phyloP scores from a whole-genome alignment of 2,329 filamentous ascomycete genomes.

The Plenodomus lindquistii region DNA sequence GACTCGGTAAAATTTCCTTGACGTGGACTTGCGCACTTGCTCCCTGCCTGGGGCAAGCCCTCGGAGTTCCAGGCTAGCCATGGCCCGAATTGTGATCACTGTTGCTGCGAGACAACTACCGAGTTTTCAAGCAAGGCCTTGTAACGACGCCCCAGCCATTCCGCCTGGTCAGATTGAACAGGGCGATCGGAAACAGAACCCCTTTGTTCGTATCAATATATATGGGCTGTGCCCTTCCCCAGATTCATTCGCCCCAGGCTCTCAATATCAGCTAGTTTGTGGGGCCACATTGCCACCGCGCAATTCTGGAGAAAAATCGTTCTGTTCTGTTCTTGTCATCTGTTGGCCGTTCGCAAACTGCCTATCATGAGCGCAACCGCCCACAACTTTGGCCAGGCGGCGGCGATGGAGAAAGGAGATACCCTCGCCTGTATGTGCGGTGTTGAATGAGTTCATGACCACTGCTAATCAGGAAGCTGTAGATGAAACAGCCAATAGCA shows the following conservation, averaged over 20 bases:
- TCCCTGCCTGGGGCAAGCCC: conserved; percentile 17
- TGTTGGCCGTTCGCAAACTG: neutral
- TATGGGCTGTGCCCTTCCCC: conserved; percentile 37
- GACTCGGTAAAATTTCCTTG: conserved; percentile 29
- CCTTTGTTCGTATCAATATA: conserved; percentile 21
- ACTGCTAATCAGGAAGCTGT: conserved; percentile 7
- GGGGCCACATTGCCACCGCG: conserved; percentile 22
- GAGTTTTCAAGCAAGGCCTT: conserved; percentile 21
- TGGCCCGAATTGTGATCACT: conserved; percentile 13
- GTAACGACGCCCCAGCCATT: conserved; percentile 13
- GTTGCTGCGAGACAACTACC: conserved; percentile 33
- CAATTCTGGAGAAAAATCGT: conserved; percentile 7
- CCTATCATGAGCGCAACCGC: conserved; percentile 11
- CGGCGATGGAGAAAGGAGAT: conserved; percentile 22
- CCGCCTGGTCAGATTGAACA: conserved; percentile 2
- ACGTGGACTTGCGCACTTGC: conserved; percentile 14
- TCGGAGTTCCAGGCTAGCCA: conserved; percentile 19
- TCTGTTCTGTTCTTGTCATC: conserved; percentile 4
- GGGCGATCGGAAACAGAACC: conserved; percentile 1
- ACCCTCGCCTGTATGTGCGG: conserved; percentile 25
- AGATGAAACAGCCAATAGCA: conserved; percentile 32
- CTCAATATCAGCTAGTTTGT: conserved; percentile 18
- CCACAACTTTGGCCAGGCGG: conserved; percentile 4
- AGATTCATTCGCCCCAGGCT: conserved; percentile 30
- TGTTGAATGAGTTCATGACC: neutral